These are phyloP conservation scores for Coemansia sp. DNA, from an alignment of 192 early-diverging fungal species.

Conservation along the genomic window DNA sequence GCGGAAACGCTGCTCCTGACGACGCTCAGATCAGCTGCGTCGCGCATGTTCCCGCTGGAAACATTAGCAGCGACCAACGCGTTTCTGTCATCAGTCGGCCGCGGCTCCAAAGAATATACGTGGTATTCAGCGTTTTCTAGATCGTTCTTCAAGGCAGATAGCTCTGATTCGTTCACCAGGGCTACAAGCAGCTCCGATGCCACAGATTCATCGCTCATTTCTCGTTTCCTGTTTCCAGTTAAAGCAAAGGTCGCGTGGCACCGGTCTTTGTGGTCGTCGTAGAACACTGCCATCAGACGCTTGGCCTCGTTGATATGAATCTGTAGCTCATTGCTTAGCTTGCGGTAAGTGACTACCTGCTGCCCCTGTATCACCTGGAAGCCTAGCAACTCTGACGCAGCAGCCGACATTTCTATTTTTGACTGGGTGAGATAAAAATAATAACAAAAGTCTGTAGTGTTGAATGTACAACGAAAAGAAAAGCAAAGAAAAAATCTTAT, in stretches of 20 bases:
- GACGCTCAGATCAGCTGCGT: slow-evolving; percentile 28
- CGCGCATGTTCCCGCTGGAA: slow-evolving; percentile 33
- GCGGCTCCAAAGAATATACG: slow-evolving; percentile 40
- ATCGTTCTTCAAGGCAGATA: slow-evolving; percentile 13
- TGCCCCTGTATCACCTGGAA: slow-evolving; percentile 38
- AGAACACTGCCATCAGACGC: slow-evolving; percentile 32
- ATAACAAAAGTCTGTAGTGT: background rate
- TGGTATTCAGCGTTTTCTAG: slow-evolving; percentile 26
- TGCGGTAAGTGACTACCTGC: slow-evolving; percentile 52
- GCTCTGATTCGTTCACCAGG: slow-evolving; percentile 32
- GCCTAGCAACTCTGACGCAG: slow-evolving; percentile 22
- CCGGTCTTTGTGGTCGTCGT: slow-evolving; percentile 21
- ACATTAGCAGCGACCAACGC: slow-evolving; percentile 38
- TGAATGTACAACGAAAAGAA: background rate
- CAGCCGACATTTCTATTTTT: background rate
- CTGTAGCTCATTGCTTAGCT: slow-evolving; percentile 48
- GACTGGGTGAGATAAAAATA: background rate
- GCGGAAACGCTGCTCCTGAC: slow-evolving; percentile 31
- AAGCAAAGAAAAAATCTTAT: background rate
- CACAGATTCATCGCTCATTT: background rate
- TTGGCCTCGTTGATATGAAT: slow-evolving; percentile 48
- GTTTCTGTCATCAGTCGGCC: slow-evolving; percentile 5
- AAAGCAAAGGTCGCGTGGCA: slow-evolving; percentile 48
- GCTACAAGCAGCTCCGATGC: slow-evolving; percentile 19
- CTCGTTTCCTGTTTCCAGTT: slow-evolving; percentile 13